These are phyloP conservation scores for Heritiera littoralis DNA, from an alignment of 345 rosid genomes.

Conservation along the genomic window DNA sequence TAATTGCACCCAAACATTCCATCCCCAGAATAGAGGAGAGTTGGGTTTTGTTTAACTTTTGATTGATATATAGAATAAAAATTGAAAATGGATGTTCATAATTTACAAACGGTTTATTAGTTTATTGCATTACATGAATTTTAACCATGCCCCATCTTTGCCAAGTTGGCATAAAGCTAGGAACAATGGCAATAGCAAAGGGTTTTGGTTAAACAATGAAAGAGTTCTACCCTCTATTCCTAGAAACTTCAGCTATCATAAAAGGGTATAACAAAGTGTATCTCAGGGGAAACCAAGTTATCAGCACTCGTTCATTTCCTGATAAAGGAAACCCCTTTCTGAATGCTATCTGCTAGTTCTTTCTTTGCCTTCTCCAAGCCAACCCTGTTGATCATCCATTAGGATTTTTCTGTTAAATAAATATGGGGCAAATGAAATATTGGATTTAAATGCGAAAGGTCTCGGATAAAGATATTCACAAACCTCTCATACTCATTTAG, in stretches of 20 bases:
- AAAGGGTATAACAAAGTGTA: not conserved
- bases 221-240: constrained; percentile 20
- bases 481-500: constrained; percentile 87
- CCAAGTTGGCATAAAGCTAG: not conserved
- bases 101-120: not conserved
- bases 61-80: too few species aligned
- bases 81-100: too few species aligned
- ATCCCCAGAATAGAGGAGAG: too few species aligned
- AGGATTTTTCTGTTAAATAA: not conserved
- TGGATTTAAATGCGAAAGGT: not conserved
- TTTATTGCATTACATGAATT: constrained; percentile 26
- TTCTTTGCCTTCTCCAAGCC: constrained; percentile 91
- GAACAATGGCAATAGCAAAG: not conserved
- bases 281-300: not conserved
- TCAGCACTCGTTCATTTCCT: constrained; percentile 42
- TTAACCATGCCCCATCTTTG: not conserved
- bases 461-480: constrained; percentile 13
- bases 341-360: constrained; percentile 76
- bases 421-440: not conserved
- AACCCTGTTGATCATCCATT: constrained; percentile 35
- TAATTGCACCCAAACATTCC: too few species aligned
- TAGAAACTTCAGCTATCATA: not conserved
- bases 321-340: constrained; percentile 71
- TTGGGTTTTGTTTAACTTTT: too few species aligned
- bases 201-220: not conserved